Evolutionary conservation across 352 stramenopile species (phyloP).

Genomic region (Pythium aquatile): DNA sequence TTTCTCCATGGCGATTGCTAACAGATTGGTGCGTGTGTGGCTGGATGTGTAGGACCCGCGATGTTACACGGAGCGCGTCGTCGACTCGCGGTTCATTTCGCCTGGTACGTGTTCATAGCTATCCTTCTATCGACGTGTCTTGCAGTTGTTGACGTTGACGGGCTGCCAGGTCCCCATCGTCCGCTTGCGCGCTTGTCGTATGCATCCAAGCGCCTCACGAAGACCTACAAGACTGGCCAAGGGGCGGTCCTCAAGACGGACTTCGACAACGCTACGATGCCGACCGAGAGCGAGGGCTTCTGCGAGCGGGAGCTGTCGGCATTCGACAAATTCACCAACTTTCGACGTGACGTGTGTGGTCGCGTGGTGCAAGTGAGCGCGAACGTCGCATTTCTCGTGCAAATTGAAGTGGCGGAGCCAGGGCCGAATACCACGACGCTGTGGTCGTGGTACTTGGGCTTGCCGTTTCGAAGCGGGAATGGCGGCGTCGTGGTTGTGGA

Average conservation of each 20-base stretch:
- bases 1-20: too few species aligned
- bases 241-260: slow-evolving; percentile 36
- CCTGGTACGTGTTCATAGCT: slow-evolving; percentile 27
- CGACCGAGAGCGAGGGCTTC: slow-evolving; percentile 53
- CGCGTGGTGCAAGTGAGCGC: slow-evolving; percentile 36
- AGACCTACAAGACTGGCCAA: slow-evolving; percentile 43
- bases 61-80: slow-evolving; percentile 54
- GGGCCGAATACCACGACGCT: slow-evolving; percentile 26
- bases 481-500: slow-evolving; percentile 46
- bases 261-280: slow-evolving; percentile 38
- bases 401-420: slow-evolving; percentile 52
- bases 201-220: slow-evolving; percentile 38
- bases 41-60: slow-evolving; percentile 39
- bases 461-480: slow-evolving; percentile 52
- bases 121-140: neutral
- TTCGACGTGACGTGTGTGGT: slow-evolving; percentile 48
- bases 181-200: slow-evolving; percentile 50
- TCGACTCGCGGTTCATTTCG: slow-evolving; percentile 50
- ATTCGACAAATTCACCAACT: slow-evolving; percentile 43
- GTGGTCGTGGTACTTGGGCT: slow-evolving; percentile 57
- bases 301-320: slow-evolving; percentile 45
- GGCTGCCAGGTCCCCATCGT: slow-evolving; percentile 28
- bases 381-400: slow-evolving; percentile 43
- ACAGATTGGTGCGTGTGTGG: neutral
- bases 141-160: neutral